Evolutionary conservation across 208 protist genomes (phyloP).

Genomic region (Crithidia sp.): DNA sequence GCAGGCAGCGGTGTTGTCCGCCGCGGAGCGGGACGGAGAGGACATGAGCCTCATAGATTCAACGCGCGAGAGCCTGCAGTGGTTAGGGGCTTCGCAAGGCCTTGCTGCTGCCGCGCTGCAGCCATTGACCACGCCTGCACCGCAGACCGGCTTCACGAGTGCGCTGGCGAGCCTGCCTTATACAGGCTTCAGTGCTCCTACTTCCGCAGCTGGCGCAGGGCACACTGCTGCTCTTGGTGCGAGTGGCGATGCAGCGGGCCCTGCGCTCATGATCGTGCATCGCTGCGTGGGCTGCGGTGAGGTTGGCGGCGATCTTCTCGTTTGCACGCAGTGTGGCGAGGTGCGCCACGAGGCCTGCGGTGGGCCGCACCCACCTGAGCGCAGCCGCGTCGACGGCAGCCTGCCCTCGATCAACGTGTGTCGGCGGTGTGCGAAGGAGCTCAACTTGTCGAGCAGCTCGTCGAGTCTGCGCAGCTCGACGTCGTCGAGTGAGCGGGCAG

Average conservation of each 20-base stretch:
- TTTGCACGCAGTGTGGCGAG: conserved; percentile 57
- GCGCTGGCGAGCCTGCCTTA: conserved; percentile 18
- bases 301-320: conserved; percentile 60
- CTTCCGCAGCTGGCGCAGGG: neutral
- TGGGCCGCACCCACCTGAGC: conserved; percentile 58
- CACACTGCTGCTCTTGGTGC: neutral
- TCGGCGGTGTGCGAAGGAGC: conserved; percentile 23
- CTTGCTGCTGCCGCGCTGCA: neutral
- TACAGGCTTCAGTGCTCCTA: neutral
- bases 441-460: conserved; percentile 39
- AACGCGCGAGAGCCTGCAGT: conserved; percentile 8
- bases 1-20: neutral
- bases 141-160: conserved; percentile 15
- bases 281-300: conserved; percentile 40
- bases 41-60: neutral
- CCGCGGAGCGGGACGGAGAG: neutral
- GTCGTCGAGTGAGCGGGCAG: conserved; percentile 67
- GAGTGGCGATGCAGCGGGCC: neutral
- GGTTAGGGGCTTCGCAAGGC: neutral
- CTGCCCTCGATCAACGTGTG: conserved; percentile 19
- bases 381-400: conserved; percentile 5
- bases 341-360: conserved; percentile 81
- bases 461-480: conserved; percentile 69
- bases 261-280: neutral
- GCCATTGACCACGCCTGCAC: neutral